phyloP scores from a whole-genome alignment of 2,329 filamentous ascomycete genomes.

The Teratosphaeria gauchensis region DNA sequence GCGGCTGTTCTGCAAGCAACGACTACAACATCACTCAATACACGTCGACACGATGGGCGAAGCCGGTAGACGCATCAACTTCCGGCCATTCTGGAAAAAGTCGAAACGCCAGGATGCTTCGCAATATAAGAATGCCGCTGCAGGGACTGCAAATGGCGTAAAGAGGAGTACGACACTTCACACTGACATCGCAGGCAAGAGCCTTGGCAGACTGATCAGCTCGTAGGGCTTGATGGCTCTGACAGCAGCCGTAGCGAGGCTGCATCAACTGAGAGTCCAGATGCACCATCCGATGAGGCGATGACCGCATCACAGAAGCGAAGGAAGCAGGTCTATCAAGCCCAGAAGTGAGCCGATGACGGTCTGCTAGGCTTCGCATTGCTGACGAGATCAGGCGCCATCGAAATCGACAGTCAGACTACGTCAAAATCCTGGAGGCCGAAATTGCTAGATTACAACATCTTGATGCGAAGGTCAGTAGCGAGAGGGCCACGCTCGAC shows the following conservation, averaged over 20 bases:
- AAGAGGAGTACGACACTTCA: background rate
- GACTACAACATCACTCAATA: background rate
- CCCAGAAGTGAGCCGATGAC: constrained; percentile 12
- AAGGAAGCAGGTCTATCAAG: constrained; percentile 17
- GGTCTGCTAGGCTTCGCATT: background rate
- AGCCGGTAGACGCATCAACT: background rate
- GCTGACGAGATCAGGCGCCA: constrained; percentile 11
- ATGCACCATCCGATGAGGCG: background rate
- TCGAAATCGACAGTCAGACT: constrained; percentile 16
- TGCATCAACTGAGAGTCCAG: background rate
- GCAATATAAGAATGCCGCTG: background rate
- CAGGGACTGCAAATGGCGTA: background rate
- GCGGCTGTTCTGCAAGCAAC: background rate
- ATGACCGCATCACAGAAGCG: constrained; percentile 8
- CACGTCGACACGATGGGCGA: background rate
- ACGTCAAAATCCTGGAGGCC: constrained; percentile 12
- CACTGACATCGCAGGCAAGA: background rate
- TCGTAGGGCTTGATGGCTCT: background rate
- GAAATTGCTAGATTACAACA: constrained; percentile 15
- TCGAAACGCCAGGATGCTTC: background rate
- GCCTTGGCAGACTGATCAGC: background rate
- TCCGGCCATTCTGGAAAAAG: background rate
- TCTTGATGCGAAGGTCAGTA: constrained; percentile 11
- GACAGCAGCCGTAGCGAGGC: background rate
- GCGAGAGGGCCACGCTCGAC: constrained; percentile 11